Evolutionary conservation across 139 green algal species (phyloP).

Genomic region (Chlamydomonas urium): DNA sequence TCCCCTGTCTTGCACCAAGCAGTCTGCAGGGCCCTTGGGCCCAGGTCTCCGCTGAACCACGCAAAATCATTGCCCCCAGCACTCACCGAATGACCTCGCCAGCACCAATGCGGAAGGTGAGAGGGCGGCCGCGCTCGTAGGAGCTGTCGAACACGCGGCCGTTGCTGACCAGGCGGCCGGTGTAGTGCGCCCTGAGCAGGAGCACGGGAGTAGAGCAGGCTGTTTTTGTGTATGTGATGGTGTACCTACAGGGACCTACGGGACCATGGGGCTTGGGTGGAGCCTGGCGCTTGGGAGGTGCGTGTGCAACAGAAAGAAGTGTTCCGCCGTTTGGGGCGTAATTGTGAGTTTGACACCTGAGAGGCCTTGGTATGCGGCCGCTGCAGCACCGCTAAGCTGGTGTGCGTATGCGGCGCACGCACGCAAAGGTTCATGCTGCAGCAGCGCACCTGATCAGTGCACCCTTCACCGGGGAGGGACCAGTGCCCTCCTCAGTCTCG

Average conservation of each 20-base stretch:
- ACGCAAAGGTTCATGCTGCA: background rate
- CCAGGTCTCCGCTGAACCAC: too few species aligned
- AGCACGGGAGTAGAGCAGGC: background rate
- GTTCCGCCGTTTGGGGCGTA: background rate
- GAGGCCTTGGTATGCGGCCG: background rate
- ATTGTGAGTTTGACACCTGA: conserved; percentile 1
- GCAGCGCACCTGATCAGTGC: conserved; percentile 37
- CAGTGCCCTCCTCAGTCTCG: conserved; percentile 56
- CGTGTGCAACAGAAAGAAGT: background rate
- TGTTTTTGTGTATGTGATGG: background rate
- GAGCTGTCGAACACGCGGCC: conserved; percentile 75
- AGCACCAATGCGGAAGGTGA: conserved; percentile 72
- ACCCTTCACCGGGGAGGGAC: conserved; percentile 37
- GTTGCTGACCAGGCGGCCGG: conserved; percentile 63
- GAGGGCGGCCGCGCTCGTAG: conserved; percentile 69
- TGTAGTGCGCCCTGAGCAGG: conserved; percentile 76
- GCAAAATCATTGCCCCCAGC: too few species aligned
- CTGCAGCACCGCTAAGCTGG: background rate
- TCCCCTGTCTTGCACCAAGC: too few species aligned
- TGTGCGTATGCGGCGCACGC: background rate
- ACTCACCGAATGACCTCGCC: conserved; percentile 57
- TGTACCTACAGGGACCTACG: background rate
- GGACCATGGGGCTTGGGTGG: too few species aligned
- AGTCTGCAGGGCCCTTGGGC: too few species aligned
- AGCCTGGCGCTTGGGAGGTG: background rate